Evolutionary conservation across 169 alveolate species (phyloP).

Genomic region (Besnoitia besnoiti): DNA sequence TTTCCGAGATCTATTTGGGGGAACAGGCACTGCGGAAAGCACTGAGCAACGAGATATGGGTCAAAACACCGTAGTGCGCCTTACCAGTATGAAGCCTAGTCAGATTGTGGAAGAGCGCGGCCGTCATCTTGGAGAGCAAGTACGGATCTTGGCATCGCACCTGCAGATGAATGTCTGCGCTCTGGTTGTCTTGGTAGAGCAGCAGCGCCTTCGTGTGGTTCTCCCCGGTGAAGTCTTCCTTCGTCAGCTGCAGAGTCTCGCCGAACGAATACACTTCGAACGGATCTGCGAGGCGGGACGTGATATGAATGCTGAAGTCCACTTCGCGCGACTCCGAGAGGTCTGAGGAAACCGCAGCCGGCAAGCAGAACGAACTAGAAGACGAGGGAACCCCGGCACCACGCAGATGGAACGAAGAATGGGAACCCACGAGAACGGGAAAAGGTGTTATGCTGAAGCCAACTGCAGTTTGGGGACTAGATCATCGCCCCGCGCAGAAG

Average conservation of each 20-base stretch:
- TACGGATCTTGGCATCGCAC: not conserved
- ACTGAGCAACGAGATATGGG: too few species aligned
- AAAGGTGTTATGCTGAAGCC: too few species aligned
- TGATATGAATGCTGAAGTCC: not conserved
- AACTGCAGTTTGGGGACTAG: too few species aligned
- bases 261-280: constrained; percentile 5
- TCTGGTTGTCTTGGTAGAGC: constrained; percentile 12
- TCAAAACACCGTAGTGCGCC: too few species aligned
- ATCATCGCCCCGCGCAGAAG: too few species aligned
- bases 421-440: too few species aligned
- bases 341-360: not conserved
- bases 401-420: too few species aligned
- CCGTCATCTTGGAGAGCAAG: not conserved
- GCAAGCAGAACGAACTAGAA: too few species aligned
- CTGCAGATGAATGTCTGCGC: not conserved
- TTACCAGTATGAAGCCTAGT: not conserved
- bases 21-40: too few species aligned
- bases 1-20: too few species aligned
- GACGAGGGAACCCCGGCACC: too few species aligned
- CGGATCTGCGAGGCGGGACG: not conserved
- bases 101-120: not conserved
- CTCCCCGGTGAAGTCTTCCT: not conserved
- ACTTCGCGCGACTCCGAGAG: constrained; percentile 19
- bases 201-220: not conserved
- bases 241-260: not conserved